phyloP scores from a whole-genome alignment of 2,329 filamentous ascomycete genomes.

The Xylariaceae sp. region DNA sequence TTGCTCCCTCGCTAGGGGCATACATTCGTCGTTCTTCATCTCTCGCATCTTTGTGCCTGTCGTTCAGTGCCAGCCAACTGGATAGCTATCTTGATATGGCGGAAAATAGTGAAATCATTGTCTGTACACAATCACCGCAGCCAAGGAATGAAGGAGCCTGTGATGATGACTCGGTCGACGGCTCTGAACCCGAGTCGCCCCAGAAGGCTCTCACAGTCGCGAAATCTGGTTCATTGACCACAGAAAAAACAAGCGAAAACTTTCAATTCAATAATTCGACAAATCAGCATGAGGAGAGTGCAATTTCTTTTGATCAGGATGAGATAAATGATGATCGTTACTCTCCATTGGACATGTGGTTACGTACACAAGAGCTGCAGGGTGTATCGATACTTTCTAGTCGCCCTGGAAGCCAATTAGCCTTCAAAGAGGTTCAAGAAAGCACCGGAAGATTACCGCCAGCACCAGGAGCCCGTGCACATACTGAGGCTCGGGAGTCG shows the following conservation, averaged over 20 bases:
- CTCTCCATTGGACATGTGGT: conserved; percentile 30
- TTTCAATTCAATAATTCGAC: no score
- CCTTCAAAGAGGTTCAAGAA: conserved; percentile 8
- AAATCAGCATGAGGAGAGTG: conserved; percentile 3
- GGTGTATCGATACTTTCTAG: conserved; percentile 18
- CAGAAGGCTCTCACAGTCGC: no score
- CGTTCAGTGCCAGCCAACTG: conserved; percentile 25
- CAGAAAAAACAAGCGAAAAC: no score
- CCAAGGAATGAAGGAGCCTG: conserved; percentile 1
- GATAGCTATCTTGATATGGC: conserved; percentile 20
- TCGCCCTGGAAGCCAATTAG: conserved; percentile 18
- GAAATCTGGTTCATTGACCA: no score
- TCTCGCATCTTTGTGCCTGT: conserved; percentile 28
- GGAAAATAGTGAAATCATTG: conserved; percentile 9
- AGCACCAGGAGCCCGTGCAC: background rate
- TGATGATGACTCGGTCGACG: no score
- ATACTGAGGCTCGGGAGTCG: background rate
- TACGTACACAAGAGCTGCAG: conserved; percentile 27
- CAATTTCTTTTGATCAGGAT: conserved; percentile 6
- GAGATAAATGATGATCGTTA: conserved; percentile 17
- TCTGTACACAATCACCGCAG: conserved; percentile 10
- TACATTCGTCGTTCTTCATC: conserved; percentile 24
- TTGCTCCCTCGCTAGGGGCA: conserved; percentile 16
- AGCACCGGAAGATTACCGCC: conserved; percentile 1
- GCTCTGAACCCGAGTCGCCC: no score